A percentile compares a stretch with the other conserved stretches of the same genome.
phyloP scores from a whole-genome alignment of 2,329 filamentous ascomycete genomes.

The Podosphaera fusca region DNA sequence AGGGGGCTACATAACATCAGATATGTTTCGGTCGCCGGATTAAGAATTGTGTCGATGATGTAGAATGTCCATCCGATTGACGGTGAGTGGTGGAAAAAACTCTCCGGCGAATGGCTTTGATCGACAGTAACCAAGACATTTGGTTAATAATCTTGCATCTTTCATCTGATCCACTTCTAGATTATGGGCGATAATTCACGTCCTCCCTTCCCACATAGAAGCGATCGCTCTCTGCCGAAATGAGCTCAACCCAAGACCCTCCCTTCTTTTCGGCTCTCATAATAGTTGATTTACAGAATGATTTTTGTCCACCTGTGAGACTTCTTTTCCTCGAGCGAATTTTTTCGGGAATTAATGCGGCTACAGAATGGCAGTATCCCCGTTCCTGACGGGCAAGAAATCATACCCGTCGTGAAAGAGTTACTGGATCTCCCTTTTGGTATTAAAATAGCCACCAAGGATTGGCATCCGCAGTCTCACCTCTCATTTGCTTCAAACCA shows the following conservation, averaged over 20 bases:
- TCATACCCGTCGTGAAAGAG: conserved; percentile 47
- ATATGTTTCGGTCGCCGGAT: no score
- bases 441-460: conserved; percentile 65
- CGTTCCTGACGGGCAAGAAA: conserved; percentile 47
- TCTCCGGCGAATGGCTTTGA: no score
- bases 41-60: no score
- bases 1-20: no score
- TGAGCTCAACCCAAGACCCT: neutral
- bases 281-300: conserved; percentile 77
- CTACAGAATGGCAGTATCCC: conserved; percentile 60
- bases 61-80: no score
- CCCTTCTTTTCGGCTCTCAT: conserved; percentile 33
- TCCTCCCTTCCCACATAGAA: no score
- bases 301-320: conserved; percentile 77
- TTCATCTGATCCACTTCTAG: no score
- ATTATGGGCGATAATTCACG: no score
- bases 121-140: no score
- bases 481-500: conserved; percentile 80
- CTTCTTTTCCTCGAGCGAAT: neutral
- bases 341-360: conserved; percentile 1
- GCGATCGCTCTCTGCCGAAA: no score
- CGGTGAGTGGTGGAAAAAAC: no score
- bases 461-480: conserved; percentile 69
- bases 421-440: conserved; percentile 51
- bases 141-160: no score